phyloP scores from a whole-genome alignment of 805 yeast species.

The Cyberlindnera americana region DNA sequence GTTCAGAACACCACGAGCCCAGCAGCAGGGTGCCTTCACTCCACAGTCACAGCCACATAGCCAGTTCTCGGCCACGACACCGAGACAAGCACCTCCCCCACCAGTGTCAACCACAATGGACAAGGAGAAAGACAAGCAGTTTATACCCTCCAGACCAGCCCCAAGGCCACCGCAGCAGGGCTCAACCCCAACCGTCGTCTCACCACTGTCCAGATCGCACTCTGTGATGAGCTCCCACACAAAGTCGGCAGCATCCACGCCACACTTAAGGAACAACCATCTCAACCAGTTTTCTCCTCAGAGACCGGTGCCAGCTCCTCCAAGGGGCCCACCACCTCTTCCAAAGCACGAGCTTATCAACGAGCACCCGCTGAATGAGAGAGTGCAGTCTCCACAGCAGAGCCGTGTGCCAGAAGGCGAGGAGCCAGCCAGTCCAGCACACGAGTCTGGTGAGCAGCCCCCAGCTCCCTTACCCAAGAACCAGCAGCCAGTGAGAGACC shows the following conservation, averaged over 20 bases:
- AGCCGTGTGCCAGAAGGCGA: not conserved
- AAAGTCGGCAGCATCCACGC: conserved; percentile 21
- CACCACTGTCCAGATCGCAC: conserved; percentile 27
- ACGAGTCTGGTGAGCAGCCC: not conserved
- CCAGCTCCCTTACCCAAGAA: conserved; percentile 34
- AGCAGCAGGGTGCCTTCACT: conserved; percentile 19
- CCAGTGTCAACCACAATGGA: conserved; percentile 14
- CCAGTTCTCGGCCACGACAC: conserved; percentile 22
- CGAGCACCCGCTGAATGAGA: conserved; percentile 20
- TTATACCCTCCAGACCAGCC: conserved; percentile 65
- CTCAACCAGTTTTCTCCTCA: conserved; percentile 22
- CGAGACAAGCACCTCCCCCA: conserved; percentile 29
- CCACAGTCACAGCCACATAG: conserved; percentile 23
- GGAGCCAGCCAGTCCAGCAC: conserved; percentile 2
- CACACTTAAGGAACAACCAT: conserved; percentile 12
- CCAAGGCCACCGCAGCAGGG: conserved; percentile 50
- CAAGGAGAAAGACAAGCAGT: conserved; percentile 36
- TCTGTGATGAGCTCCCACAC: conserved; percentile 16
- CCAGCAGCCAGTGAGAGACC: conserved; percentile 45
- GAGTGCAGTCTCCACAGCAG: conserved; percentile 10
- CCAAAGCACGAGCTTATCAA: conserved; percentile 19
- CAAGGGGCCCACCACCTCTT: conserved; percentile 27
- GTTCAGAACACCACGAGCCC: conserved; percentile 32
- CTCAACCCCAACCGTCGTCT: conserved; percentile 23
- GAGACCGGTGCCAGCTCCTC: conserved; percentile 26